These are phyloP conservation scores for Periconia sp. DNA, from an alignment of 2,329 filamentous ascomycete genomes.

Conservation along the genomic window DNA sequence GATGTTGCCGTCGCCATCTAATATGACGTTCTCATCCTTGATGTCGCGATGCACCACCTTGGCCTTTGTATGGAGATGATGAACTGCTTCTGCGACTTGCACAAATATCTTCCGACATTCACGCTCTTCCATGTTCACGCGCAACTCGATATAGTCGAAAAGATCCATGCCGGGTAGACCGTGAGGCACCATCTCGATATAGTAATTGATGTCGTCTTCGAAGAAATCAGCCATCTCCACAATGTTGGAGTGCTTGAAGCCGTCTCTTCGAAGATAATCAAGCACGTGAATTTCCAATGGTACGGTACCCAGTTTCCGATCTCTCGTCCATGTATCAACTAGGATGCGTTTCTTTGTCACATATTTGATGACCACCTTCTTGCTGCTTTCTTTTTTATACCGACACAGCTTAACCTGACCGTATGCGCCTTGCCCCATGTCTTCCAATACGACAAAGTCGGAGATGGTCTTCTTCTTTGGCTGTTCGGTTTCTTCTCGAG, in stretches of 20 bases:
- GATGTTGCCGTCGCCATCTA: slow-evolving; percentile 93
- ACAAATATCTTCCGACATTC: slow-evolving; percentile 95
- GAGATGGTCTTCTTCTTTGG: slow-evolving; percentile 76
- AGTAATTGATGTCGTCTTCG: slow-evolving; percentile 87
- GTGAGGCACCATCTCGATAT: slow-evolving; percentile 97
- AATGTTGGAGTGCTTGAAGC: slow-evolving; percentile 65
- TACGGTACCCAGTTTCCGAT: slow-evolving; percentile 88
- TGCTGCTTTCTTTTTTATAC: slow-evolving; percentile 72
- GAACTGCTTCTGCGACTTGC: slow-evolving; percentile 85
- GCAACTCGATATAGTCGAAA: slow-evolving; percentile 97
- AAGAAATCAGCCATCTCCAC: slow-evolving; percentile 72
- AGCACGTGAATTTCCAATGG: slow-evolving; percentile 96
- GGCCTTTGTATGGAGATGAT: slow-evolving; percentile 88
- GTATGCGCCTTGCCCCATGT: slow-evolving; percentile 98
- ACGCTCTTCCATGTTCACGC: slow-evolving; percentile 92
- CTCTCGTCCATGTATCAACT: slow-evolving; percentile 97
- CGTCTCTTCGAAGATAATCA: slow-evolving; percentile 81
- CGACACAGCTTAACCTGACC: slow-evolving; percentile 95
- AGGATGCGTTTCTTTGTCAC: slow-evolving; percentile 96
- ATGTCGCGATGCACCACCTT: slow-evolving; percentile 95
- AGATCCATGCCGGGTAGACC: slow-evolving; percentile 96
- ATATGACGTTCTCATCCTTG: slow-evolving; percentile 96
- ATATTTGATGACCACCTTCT: slow-evolving; percentile 94
- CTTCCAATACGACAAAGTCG: slow-evolving; percentile 90
- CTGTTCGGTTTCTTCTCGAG: slow-evolving; percentile 21